A percentile compares a stretch with the other conserved stretches of the same genome.
Conservation (phyloP, 2,329 filamentous ascomycete species). For the Arthroderma uncinatum region DNA sequence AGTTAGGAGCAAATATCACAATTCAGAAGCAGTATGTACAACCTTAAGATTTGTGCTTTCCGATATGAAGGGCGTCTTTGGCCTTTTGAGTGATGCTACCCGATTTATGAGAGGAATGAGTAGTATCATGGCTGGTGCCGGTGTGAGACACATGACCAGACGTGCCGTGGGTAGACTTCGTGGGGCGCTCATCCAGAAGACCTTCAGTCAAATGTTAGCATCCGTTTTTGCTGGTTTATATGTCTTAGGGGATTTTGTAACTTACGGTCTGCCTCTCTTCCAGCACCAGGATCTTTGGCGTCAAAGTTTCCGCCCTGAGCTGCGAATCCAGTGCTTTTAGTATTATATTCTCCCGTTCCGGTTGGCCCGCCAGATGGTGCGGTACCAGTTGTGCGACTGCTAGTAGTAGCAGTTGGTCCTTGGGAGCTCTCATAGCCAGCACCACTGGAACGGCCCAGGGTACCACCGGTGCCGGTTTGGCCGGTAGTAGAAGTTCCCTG, state of each 20-base stretch:
- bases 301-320: slow-evolving; percentile 48
- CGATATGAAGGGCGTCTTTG: slow-evolving; percentile 28
- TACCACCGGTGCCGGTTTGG: neutral
- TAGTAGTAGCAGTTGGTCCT: neutral
- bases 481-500: neutral
- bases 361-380: neutral
- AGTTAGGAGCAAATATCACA: neutral
- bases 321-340: slow-evolving; percentile 47
- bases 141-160: neutral
- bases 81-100: slow-evolving; percentile 16
- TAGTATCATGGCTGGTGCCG: neutral
- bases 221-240: neutral
- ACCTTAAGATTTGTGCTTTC: slow-evolving; percentile 12
- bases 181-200: slow-evolving; percentile 9
- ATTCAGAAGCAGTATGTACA: neutral
- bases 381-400: neutral
- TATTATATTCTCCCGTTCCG: slow-evolving; percentile 34
- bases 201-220: slow-evolving; percentile 4
- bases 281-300: slow-evolving; percentile 48
- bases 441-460: neutral
- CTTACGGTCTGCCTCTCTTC: slow-evolving; percentile 54
- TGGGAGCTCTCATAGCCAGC: neutral
- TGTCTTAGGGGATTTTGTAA: slow-evolving; percentile 5
- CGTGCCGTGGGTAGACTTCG: neutral
- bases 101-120: slow-evolving; percentile 7